These are phyloP conservation scores for Endogone sp. DNA, from an alignment of 192 early-diverging fungal species.

Conservation along the genomic window DNA sequence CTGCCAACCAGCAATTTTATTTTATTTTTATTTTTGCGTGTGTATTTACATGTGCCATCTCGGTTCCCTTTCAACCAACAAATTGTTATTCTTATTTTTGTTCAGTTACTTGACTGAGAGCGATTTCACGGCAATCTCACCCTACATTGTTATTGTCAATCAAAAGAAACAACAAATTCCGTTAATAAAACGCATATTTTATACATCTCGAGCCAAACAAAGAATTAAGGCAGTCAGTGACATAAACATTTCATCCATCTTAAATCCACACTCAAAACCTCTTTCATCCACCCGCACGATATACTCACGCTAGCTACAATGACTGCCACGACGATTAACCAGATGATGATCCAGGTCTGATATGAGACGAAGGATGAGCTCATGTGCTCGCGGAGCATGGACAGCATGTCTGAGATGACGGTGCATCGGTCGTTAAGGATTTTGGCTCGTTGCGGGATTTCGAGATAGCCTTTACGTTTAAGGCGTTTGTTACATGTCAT, in stretches of 20 bases:
- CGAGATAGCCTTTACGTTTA: slow-evolving; percentile 61
- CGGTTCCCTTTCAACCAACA: not conserved
- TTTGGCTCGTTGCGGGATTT: slow-evolving; percentile 58
- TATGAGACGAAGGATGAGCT: slow-evolving; percentile 50
- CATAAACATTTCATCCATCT: not conserved
- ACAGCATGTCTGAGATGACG: slow-evolving; percentile 56
- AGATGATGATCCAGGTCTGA: slow-evolving; percentile 62
- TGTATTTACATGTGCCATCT: not conserved
- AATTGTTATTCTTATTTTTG: not conserved
- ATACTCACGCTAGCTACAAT: not conserved
- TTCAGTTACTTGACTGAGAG: not conserved
- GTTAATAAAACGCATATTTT: not conserved
- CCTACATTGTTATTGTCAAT: too few relatives aligned
- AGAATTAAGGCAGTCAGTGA: too few relatives aligned
- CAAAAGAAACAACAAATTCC: not conserved
- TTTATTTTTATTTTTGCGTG: too few relatives aligned
- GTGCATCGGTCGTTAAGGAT: slow-evolving; percentile 53
- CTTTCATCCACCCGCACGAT: not conserved
- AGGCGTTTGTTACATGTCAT: too few relatives aligned
- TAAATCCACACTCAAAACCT: not conserved
- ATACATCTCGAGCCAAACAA: not conserved
- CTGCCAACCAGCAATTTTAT: too few relatives aligned
- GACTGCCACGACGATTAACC: slow-evolving; percentile 40
- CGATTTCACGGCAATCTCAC: not conserved
- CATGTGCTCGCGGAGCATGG: slow-evolving; percentile 60